Evolutionary conservation across 108 stramenopile genomes (phyloP), one percentile per base, ranked within the genome.

Genomic region (Cylindrotheca fusiformis): DNA sequence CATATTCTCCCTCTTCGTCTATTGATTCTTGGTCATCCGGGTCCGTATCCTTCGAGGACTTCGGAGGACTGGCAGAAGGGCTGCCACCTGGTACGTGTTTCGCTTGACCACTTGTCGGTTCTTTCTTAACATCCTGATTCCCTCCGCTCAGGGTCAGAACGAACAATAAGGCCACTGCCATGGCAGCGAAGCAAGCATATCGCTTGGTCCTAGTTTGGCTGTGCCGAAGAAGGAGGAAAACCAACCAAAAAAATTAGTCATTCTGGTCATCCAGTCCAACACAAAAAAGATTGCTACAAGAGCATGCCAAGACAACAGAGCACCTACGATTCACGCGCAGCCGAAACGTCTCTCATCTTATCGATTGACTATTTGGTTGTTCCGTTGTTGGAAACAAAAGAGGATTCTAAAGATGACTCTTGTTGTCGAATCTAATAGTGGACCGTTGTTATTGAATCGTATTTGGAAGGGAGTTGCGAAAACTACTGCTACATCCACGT

Each of bases 91-190:
- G 26, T 14, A 10, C 14, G 32, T 48, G 63, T 36, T 52, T 21
- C 32, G 52, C 52, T 63, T 63, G 63, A 14, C 63, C 63, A 52
- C 52, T 30, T 2, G 20, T 20, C 19, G 52, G 24, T 14, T 1
- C 31, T 4, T 1, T 3, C 20, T 19, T 32, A 3, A 24, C 32
- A 1, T 19, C 17, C 8, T 32, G 24, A 32, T 32, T 52, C 4
- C 63, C 63, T 26, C 32, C 50, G n/a, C 23, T 26, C 63, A 63
- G 36, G 52, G 25, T 21, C 17, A 63, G 8, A 1, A 63, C 20
- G 17, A 52, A 63, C n/a, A 63, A 32, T 3, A 63, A 52, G 17
- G 23, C 63, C 0, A 63, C 63, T 32, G 20, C 52, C n/a, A 52
- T 24, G 30, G 63, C 63, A 2, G 51, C 63, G 23, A 63, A 36